These are phyloP conservation scores for Monascus purpureus DNA, from an alignment of 495 filamentous ascomycete species.

Conservation along the genomic window DNA sequence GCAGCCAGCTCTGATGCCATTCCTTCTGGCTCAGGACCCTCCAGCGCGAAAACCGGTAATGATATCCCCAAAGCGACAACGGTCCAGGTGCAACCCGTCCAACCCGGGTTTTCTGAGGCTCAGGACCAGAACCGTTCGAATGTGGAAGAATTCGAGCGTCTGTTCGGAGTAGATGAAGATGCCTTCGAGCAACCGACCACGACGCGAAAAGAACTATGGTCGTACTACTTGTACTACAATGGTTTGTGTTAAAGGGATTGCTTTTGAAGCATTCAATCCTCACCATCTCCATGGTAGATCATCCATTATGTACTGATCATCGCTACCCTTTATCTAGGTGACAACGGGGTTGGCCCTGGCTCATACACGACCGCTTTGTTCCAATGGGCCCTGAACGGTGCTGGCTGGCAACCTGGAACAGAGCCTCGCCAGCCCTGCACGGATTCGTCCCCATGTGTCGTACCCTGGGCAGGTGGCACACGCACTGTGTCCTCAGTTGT, in stretches of 20 bases:
- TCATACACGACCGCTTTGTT: slow-evolving; percentile 36
- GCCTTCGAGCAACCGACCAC: slow-evolving; percentile 30
- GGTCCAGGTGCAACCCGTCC: not conserved
- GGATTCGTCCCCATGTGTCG: slow-evolving; percentile 27
- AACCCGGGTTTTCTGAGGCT: not conserved
- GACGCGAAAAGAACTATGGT: slow-evolving; percentile 32
- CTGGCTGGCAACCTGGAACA: slow-evolving; percentile 29
- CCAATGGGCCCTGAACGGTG: slow-evolving; percentile 31
- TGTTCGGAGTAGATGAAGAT: slow-evolving; percentile 27
- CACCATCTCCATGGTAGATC: not conserved
- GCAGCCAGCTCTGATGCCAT: too few relatives aligned
- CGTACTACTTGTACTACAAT: slow-evolving; percentile 36
- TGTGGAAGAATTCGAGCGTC: slow-evolving; percentile 21
- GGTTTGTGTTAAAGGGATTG: slow-evolving; percentile 3
- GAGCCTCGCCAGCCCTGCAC: slow-evolving; percentile 25
- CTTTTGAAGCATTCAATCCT: too few relatives aligned
- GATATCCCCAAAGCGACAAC: not conserved
- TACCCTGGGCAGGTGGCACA: slow-evolving; percentile 31
- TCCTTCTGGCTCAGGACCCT: too few relatives aligned
- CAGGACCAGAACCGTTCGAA: slow-evolving; percentile 5
- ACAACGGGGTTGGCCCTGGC: slow-evolving; percentile 35
- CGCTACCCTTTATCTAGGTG: slow-evolving; percentile 11
- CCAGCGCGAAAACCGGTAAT: too few relatives aligned
- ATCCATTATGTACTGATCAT: not conserved
- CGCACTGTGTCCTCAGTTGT: slow-evolving; percentile 31